Evolutionary conservation across 139 green algal species (phyloP).

Genomic region (Raphidocelis subcapitata): DNA sequence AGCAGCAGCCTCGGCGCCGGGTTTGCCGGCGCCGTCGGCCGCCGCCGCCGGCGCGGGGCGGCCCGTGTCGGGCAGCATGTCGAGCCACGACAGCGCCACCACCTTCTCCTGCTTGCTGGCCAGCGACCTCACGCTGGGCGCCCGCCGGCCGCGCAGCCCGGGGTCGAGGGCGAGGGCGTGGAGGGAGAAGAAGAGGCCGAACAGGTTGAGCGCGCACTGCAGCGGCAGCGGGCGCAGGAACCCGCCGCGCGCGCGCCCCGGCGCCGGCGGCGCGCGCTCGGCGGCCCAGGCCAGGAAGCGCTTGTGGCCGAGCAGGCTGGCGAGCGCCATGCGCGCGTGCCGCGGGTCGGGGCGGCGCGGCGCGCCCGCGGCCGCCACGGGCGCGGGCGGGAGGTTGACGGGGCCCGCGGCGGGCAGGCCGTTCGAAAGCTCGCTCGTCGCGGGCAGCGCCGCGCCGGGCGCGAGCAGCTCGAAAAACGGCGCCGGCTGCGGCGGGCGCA

Average conservation of each 20-base stretch:
- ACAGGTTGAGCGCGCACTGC: not conserved
- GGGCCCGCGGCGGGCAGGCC: not conserved
- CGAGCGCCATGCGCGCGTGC: conserved; percentile 1
- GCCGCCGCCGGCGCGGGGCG: not conserved
- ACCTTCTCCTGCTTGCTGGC: not conserved
- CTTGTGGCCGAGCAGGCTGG: not conserved
- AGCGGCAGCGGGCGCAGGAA: not conserved
- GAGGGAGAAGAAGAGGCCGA: not conserved
- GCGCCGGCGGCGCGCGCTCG: not conserved
- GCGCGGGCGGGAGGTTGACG: not conserved
- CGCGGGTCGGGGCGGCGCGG: not conserved
- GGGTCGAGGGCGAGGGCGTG: not conserved
- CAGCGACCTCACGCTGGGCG: not conserved
- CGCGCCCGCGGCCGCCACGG: not conserved
- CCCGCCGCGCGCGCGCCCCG: not conserved
- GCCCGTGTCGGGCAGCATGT: not conserved
- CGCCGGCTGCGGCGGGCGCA: not conserved
- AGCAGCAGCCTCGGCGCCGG: no score
- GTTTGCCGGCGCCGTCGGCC: not conserved
- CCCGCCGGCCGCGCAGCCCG: no score
- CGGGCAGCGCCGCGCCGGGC: no score
- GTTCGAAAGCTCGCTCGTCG: not conserved
- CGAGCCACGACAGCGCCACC: not conserved
- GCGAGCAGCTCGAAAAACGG: not conserved
- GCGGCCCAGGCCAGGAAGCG: not conserved